phyloP scores from a whole-genome alignment of 2,329 filamentous ascomycete species.

The Alternaria incomplexa region DNA sequence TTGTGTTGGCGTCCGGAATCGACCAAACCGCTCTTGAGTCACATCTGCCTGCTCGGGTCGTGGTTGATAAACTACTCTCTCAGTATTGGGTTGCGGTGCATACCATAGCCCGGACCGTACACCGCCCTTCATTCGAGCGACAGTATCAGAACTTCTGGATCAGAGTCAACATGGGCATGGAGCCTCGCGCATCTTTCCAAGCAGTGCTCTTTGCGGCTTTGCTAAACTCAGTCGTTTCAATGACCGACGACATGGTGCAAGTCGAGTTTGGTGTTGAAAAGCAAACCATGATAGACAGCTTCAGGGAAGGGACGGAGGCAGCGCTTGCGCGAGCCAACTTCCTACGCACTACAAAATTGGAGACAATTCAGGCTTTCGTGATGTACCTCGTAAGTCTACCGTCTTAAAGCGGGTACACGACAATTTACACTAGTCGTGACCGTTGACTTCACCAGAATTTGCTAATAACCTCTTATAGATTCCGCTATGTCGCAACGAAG shows the following conservation, averaged over 20 bases:
- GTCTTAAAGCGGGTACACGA: no score
- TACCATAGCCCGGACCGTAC: conserved; percentile 70
- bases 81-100: conserved; percentile 75
- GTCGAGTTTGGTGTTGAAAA: conserved; percentile 64
- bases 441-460: neutral
- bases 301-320: conserved; percentile 66
- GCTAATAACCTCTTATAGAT: conserved; percentile 55
- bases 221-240: conserved; percentile 72
- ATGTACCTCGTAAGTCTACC: conserved; percentile 70
- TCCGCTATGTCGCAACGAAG: conserved; percentile 72
- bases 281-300: conserved; percentile 62
- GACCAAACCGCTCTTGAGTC: conserved; percentile 59
- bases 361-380: conserved; percentile 77
- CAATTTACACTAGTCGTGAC: neutral
- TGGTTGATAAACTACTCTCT: conserved; percentile 67
- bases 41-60: conserved; percentile 64
- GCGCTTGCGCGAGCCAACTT: conserved; percentile 74
- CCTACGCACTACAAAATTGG: conserved; percentile 72
- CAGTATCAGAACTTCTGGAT: conserved; percentile 72
- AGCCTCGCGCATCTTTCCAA: conserved; percentile 69
- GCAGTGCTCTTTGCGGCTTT: conserved; percentile 72
- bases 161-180: conserved; percentile 62
- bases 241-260: conserved; percentile 62
- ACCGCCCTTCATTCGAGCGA: conserved; percentile 69
- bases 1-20: conserved; percentile 65